These are phyloP conservation scores for Cercospora sp. DNA, from an alignment of 2,329 filamentous ascomycete genomes.

Conservation along the genomic window DNA sequence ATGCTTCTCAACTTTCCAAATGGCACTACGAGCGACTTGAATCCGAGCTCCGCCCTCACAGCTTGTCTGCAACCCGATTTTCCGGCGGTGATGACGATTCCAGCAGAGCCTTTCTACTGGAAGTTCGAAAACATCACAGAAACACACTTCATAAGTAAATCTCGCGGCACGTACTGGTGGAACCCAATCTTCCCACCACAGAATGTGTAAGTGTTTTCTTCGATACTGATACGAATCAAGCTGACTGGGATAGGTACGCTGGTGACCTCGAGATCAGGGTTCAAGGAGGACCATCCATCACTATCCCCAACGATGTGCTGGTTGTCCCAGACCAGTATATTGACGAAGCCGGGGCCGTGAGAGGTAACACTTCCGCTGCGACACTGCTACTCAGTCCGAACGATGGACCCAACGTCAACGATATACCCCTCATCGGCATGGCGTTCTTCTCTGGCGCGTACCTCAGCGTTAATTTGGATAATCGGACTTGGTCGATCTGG, in stretches of 20 bases:
- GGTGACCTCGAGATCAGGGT: constrained; percentile 17
- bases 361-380: constrained; percentile 11
- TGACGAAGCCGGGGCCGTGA: constrained; percentile 10
- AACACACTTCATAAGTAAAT: constrained; percentile 12
- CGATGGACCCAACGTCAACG: constrained; percentile 11
- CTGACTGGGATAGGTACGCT: constrained; percentile 13
- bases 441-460: constrained; percentile 23
- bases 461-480: constrained; percentile 20
- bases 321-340: constrained; percentile 18
- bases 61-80: constrained; percentile 24
- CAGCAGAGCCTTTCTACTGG: constrained; percentile 19
- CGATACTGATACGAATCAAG: not conserved
- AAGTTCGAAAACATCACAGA: constrained; percentile 7
- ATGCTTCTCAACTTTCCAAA: constrained; percentile 34
- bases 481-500: constrained; percentile 20
- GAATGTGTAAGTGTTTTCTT: constrained; percentile 7
- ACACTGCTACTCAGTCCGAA: constrained; percentile 7
- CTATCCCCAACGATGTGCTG: constrained; percentile 20
- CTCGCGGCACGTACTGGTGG: constrained; percentile 10
- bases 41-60: not conserved
- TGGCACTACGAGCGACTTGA: constrained; percentile 24
- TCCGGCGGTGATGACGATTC: constrained; percentile 19
- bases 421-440: constrained; percentile 15
- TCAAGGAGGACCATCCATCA: constrained; percentile 9
- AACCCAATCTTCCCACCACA: constrained; percentile 2